Base-by-base conservation (phyloP, 2,329 filamentous ascomycete genomes). In the Emydomyces testavorans region DNA sequence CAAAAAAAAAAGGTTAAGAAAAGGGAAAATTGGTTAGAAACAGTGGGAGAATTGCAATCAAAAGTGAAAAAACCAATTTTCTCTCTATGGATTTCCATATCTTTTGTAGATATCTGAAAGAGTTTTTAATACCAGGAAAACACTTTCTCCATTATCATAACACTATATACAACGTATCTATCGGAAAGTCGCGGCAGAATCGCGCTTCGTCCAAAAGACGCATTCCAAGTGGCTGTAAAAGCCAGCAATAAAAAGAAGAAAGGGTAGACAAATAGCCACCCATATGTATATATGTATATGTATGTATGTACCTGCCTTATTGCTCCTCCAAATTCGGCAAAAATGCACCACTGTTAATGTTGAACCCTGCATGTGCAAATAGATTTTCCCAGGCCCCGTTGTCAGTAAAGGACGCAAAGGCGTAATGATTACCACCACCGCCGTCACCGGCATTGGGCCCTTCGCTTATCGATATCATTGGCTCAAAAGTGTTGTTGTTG, bases 331-430 rank as follows among this genome's bases (percentile, higher is more conserved):
- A 39, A 18, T 53, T 55, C 6, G 45, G 35, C 36, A 57, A 29
- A 40, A 57, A 57, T 11, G 53, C 50, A 15, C 55, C 55, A 23
- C 44, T 53, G 34, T 31, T 52, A n/a, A 57, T 55, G 31, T 54
- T 57, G 44, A 57, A 56, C n/a, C 55, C 55, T 13, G 54, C 54
- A 44, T 54, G 50, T 2, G 55, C 54, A 48, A 57, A 57, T 20
- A 57, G 38, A 43, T 51, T 44, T 15, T 54, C 53, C 55, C 55
- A 57, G 10, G 50, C 49, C 24, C 37, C 40, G 20, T 52, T 53
- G 35, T 55, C 50, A 10, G 51, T 51, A 34, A 56, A 55, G 2
- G 50, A 46, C 7, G 43, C 51, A 41, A 53, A 50, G 2, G 53
- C 18, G 31, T 47, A 39, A 21, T 21, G 28, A 35, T 28, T 41